Evolutionary conservation across 1,284 basidiomycete species (phyloP).

Genomic region (Microbotryum violaceum): DNA sequence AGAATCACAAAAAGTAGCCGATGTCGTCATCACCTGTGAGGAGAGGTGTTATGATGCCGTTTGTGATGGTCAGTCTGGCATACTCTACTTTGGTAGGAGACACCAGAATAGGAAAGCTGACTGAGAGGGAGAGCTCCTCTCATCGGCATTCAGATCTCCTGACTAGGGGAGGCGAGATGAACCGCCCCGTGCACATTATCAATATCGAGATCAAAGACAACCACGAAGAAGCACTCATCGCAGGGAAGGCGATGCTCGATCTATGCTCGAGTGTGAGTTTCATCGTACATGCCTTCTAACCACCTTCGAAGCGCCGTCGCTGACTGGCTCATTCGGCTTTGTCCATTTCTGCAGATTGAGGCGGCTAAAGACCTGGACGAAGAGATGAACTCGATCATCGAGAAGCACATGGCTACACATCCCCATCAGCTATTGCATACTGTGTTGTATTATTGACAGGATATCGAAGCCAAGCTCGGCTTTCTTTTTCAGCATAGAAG

Average conservation of each 20-base stretch:
- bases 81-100: conserved; percentile 3
- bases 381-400: conserved; percentile 78
- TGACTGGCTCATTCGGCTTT: neutral
- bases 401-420: conserved; percentile 74
- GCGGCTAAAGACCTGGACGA: conserved; percentile 75
- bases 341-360: conserved; percentile 61
- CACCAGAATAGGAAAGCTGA: neutral
- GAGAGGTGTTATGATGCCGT: conserved; percentile 98
- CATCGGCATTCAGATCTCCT: conserved; percentile 61
- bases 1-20: conserved; percentile 74
- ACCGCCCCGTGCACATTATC: conserved; percentile 89
- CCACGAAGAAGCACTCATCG: conserved; percentile 93
- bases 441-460: conserved; percentile 69
- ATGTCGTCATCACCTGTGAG: conserved; percentile 98
- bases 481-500: no score
- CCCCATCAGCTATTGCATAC: conserved; percentile 88
- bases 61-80: conserved; percentile 71
- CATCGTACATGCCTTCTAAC: neutral
- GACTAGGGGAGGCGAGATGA: conserved; percentile 79
- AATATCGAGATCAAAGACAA: conserved; percentile 99
- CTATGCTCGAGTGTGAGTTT: conserved; percentile 74
- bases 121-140: no score
- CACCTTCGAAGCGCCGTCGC: conserved; percentile 5
- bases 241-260: conserved; percentile 90
- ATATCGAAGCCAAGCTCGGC: neutral